Conservation (phyloP, 2,329 filamentous ascomycete species). For the Trichocomaceae sp. region DNA sequence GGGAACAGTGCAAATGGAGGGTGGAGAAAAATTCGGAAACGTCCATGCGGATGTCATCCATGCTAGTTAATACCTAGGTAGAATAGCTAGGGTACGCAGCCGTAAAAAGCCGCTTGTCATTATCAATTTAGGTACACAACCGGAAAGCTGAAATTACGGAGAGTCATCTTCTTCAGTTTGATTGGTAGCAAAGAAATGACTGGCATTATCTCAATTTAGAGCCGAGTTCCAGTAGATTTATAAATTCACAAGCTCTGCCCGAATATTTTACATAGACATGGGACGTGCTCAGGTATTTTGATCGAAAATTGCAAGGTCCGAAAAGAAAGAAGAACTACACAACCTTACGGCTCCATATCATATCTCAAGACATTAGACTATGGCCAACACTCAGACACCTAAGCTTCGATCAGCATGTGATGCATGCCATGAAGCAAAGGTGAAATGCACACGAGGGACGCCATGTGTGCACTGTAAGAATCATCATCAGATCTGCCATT, state of each 20-base stretch:
- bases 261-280: background rate
- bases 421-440: conserved; percentile 14
- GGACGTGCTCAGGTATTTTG: background rate
- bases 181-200: background rate
- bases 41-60: background rate
- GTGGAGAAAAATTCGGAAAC: background rate
- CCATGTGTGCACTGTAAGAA: conserved; percentile 13
- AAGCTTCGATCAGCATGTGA: conserved; percentile 15
- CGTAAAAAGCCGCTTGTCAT: background rate
- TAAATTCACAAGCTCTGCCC: background rate
- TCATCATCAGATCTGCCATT: conserved; percentile 10
- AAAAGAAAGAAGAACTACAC: background rate
- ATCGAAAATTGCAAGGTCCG: background rate
- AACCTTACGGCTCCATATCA: background rate
- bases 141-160: conserved; percentile 6
- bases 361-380: background rate
- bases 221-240: background rate
- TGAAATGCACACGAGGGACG: conserved; percentile 11
- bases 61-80: background rate
- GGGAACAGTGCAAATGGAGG: background rate
- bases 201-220: background rate
- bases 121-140: conserved; percentile 4
- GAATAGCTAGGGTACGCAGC: conserved; percentile 2
- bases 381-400: conserved; percentile 10
- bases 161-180: background rate